Base-by-base conservation (phyloP, 495 filamentous ascomycete species). In the Hypomontagnella monticulosa region DNA sequence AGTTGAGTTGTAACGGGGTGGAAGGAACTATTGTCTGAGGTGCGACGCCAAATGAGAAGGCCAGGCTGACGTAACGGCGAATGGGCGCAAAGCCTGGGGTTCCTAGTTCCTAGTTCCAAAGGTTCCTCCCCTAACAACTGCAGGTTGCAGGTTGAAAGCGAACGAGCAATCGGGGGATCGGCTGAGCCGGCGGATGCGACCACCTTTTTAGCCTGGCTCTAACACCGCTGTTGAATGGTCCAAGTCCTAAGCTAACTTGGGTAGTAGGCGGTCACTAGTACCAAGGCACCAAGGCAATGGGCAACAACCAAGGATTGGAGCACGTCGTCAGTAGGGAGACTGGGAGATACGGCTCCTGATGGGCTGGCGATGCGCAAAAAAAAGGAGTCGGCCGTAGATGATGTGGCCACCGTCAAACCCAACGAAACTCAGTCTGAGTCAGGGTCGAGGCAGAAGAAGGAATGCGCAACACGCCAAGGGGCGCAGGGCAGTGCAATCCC, bases 41-140 rank as follows among this genome's bases (percentile, higher is more conserved):
- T 65, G 62, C 59, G 67, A 67, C 48, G 44, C 65, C 63, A 51
- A 70, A 72, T 67, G 61, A 61, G 40, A 61, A 58, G 65, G 58
- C 74, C 46, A 67, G 61, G 75, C 76, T 79, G 76, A 79, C 76
- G 76, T 77, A 79, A 72, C 70, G 61, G 43, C 58, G 71, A 67
- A 57, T 54, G 54, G 38, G 36, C n/a, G 15, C 12, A 36, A 43
- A 48, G 34, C 5, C 54, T 61, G 33, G 55, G 56, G 42, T 54
- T 48, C 52, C 30, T 59, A 57, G 48, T 49, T 54, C n/a, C n/a
- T n/a, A n/a, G n/a, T n/a, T n/a, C n/a, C n/a, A n/a, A n/a, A n/a
- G n/a, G n/a, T n/a, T n/a, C 56, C 53, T 67, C 46, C 50, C 64
- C 64, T 61, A 52, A 18, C 14, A n/a, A n/a, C n/a, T n/a, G n/a